Evolutionary conservation across 2,329 filamentous ascomycete species (phyloP), one percentile per base, ranked within the genome.

Genomic region (Paecilomyces formosus): DNA sequence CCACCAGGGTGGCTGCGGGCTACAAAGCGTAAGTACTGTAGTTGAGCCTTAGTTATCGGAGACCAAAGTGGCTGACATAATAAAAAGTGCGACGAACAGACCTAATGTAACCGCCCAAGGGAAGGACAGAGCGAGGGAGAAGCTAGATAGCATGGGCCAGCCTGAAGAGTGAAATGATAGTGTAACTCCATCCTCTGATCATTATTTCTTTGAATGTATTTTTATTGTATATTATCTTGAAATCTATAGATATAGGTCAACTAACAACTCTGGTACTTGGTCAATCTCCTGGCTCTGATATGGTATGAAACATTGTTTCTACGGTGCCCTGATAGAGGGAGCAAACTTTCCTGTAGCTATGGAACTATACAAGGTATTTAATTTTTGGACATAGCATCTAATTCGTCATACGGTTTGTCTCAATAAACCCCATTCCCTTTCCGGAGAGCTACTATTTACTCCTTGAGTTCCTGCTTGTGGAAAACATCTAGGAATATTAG

Each of bases 401-500:
- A 15, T 50, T 31, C 11, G 45, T 50, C 18, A 49, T 49, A 49
- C 11, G 15, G 4, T 50, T 31, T 9, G 5, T 9, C 2, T 11
- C 11, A 31, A 31, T 31, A 8, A 9, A 31, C 11, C 8, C 13
- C 9, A 22, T 5, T 24, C 3, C 2, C 21, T 52, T 52, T 52
- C 24, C 21, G 24, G 9, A 13, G 8, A 1, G 7, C 24, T 26
- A 13, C 39, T 35, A 31, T 18, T 66, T 61, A 80, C 60, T 79
- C 68, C 61, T 78, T 75, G 49, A 80, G 75, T 58, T 74, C 68
- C 61, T 75, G 67, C 63, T 80, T 80, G 58, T 79, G 77, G 60
- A 80, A 80, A 2, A 79, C 62, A 58, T 68, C 77, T 78, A 62
- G 1, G 26, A 2, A 11, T 1, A n/a, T 45, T 6, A 52, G 64